Base-by-base conservation (phyloP, 306 rosid species). In the Argentina anserina region DNA sequence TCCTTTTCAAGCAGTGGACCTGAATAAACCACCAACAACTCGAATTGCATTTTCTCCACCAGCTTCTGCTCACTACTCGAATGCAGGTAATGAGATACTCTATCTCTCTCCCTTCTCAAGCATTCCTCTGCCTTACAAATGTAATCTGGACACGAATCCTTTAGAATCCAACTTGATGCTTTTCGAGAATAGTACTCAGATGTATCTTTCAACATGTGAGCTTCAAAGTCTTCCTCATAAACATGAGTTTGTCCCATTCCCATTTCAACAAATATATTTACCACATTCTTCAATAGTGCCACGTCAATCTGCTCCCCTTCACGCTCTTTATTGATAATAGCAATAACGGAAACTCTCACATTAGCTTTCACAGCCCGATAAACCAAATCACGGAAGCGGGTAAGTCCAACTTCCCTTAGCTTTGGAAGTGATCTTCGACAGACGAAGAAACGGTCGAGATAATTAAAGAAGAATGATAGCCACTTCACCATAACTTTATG, bases 1-100 rank as follows among this genome's bases (percentile, higher is more conserved):
- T 93, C 97, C 83, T 93, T 93, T 69, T 93, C 98, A 29, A 93
- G 92, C 69, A 93, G 85, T 81, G 89, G 94, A 40, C 84, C 88
- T 65, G 90, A 90, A 78, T 89, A 82, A 60, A 88, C 92, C 13
- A 90, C 84, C 83, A 91, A 75, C 52, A 91, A 62, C 76, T 91
- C 96, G 50, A 82, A 77, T 82, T 86, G 90, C 52, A 88, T 90
- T 86, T 80, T 82, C 92, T 90, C 84, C 65, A 80, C 40, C 49
- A 80, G 70, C 78, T 80, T 80, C 21, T 42, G 59, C 77, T 71
- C 78, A 63, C 80, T 80, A 53, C 77, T 80, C 39, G 78, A 80
- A 28, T 75, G 80, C 77, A 80, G 17, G 61, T 80, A 80, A 69
- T 71, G 78, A 39, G 75, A 45, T 45, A 76, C 84, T 47, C 80